Base-by-base conservation (phyloP, 805 yeast genomes). In the Candida adriatica region DNA sequence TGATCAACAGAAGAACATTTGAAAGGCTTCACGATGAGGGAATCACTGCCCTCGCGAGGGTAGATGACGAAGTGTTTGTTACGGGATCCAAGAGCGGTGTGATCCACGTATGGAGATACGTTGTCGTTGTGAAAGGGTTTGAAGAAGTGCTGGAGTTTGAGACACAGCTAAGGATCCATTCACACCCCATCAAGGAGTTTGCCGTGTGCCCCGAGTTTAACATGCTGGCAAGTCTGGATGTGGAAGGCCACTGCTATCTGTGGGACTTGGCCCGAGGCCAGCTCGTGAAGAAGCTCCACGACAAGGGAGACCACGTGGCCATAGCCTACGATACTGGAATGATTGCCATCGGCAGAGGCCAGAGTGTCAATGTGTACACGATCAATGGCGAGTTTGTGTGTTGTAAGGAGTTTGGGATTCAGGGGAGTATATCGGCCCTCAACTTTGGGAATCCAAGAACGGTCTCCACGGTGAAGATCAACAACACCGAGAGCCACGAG, bases 201-300 rank as follows among this genome's bases (percentile, higher is more conserved):
- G 56, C 59, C 23, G 62, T 65, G 19, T 68, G 78, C 16, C 57
- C 65, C 6, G 68, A 73, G 25, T 79, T 64, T 47, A 75, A 78
- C 32, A 51, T 68, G 4, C 59, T 79, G 8, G 38, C 79, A 9
- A 70, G 79, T 38, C 51, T 73, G 16, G 86, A 80, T 48, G 43
- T 33, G 1, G 58, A 51, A 7, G 90, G 94, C 1, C 51, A 52
- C 3, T 70, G 75, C 3, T 64, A 66, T 13, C 40, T 76, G 4
- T 84, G 94, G 90, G 85, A 84, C 45, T 42, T 75, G 24, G 64
- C 75, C 2, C 50, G 76, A 18, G 62, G 61, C 31, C 66, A 66
- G 31, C 64, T 68, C 26, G 66, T 81, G 4, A 55, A 83, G 34
- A 48, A 51, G 23, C 38, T 50, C 6, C 38, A 48, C 7, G 31